Evolutionary conservation across 2,329 filamentous ascomycete genomes (phyloP).

Genomic region (Drechslerella dactyloides): DNA sequence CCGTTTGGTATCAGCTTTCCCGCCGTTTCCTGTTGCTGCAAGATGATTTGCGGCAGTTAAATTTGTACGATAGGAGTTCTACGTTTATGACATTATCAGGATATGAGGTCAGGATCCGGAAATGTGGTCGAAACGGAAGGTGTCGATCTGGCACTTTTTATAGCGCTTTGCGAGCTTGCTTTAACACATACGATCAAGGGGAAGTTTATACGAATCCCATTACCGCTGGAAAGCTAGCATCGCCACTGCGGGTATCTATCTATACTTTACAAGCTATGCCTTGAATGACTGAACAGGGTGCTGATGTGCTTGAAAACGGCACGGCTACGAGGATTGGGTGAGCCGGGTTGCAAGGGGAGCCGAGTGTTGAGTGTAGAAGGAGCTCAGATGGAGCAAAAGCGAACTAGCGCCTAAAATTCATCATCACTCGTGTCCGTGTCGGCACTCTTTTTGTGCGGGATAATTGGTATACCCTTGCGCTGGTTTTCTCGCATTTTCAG

Average conservation of each 20-base stretch:
- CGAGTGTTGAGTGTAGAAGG: neutral
- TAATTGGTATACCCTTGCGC: slow-evolving; percentile 43
- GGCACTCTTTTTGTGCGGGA: slow-evolving; percentile 18
- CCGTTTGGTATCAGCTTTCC: neutral
- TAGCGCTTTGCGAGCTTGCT: neutral
- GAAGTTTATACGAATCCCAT: neutral
- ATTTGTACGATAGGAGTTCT: slow-evolving; percentile 44
- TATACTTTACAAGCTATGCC: too few species aligned
- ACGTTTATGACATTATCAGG: neutral
- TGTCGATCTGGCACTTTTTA: neutral
- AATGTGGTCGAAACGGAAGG: neutral
- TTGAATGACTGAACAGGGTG: too few species aligned
- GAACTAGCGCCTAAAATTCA: slow-evolving; percentile 24
- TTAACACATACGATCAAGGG: neutral
- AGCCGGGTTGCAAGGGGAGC: too few species aligned
- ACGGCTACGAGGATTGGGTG: too few species aligned
- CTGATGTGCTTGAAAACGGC: too few species aligned
- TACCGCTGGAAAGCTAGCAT: neutral
- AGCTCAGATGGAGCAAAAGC: neutral
- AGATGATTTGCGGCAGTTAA: slow-evolving; percentile 16
- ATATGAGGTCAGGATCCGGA: neutral
- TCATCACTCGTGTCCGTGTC: slow-evolving; percentile 30
- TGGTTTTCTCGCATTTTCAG: slow-evolving; percentile 44
- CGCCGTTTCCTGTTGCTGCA: neutral
- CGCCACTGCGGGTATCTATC: neutral